These are phyloP conservation scores for Trifolium fragiferum DNA, from an alignment of 306 rosid species.

Conservation along the genomic window DNA sequence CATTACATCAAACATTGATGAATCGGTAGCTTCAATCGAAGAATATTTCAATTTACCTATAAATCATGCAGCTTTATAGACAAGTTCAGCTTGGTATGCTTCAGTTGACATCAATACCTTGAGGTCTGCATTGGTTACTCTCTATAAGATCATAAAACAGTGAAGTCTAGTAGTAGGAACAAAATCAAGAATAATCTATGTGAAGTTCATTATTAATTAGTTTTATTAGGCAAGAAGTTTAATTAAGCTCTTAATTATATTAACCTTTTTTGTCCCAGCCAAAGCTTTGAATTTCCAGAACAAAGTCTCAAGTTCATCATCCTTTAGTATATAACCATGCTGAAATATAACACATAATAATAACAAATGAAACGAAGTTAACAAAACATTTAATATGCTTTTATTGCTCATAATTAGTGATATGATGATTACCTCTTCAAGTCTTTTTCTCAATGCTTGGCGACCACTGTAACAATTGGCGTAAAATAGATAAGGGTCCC, in stretches of 20 bases:
- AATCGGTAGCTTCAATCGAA: not conserved
- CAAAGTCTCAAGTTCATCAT: constrained; percentile 56
- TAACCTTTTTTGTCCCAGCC: constrained; percentile 84
- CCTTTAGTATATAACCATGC: constrained; percentile 78
- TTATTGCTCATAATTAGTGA: not conserved
- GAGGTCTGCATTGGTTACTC: constrained; percentile 75
- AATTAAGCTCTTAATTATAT: not conserved
- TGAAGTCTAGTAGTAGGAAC: not conserved
- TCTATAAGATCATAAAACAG: constrained; percentile 47
- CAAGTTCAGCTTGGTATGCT: constrained; percentile 59
- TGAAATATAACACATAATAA: constrained; percentile 40
- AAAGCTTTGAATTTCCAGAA: constrained; percentile 79
- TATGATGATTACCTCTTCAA: constrained; percentile 66
- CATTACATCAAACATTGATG: no score
- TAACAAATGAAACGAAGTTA: not conserved
- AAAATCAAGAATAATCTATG: not conserved
- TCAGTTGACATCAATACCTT: constrained; percentile 80
- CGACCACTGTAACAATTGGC: constrained; percentile 68
- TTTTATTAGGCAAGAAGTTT: not conserved
- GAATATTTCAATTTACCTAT: constrained; percentile 57
- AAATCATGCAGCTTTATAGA: constrained; percentile 73
- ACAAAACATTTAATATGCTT: not conserved
- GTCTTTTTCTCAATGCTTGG: constrained; percentile 73
- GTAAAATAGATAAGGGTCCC: not conserved
- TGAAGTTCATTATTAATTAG: not conserved